Conservation (phyloP, 2,329 filamentous ascomycete genomes). For the Fusarium stilboides region DNA sequence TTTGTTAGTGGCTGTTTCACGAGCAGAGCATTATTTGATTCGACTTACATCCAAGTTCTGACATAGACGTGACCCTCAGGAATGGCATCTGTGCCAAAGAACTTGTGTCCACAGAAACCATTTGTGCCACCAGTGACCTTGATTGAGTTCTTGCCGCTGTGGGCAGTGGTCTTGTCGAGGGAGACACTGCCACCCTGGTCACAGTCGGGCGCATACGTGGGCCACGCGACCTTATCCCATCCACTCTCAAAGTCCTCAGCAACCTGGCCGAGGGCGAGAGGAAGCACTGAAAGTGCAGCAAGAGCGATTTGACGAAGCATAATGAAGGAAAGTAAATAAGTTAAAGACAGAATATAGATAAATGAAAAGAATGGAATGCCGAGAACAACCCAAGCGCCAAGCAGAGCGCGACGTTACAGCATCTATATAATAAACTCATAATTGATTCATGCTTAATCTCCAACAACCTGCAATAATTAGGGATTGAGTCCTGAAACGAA, state of each 20-base stretch:
- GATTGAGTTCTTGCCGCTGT: conserved; percentile 70
- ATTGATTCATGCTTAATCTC: neutral
- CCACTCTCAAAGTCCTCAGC: conserved; percentile 71
- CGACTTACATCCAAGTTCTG: conserved; percentile 67
- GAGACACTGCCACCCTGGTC: conserved; percentile 71
- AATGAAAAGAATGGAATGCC: conserved; percentile 16
- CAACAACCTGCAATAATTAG: conserved; percentile 11
- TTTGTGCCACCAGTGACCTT: conserved; percentile 65
- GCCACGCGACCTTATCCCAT: conserved; percentile 71
- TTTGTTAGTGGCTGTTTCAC: neutral
- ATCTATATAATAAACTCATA: conserved; percentile 20
- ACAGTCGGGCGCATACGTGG: conserved; percentile 72
- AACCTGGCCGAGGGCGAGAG: conserved; percentile 66
- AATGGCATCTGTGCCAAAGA: conserved; percentile 71
- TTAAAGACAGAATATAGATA: conserved; percentile 7
- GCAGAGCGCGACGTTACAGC: neutral
- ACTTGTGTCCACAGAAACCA: conserved; percentile 72
- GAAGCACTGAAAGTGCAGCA: conserved; percentile 63
- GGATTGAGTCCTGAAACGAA: conserved; percentile 30
- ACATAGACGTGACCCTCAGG: conserved; percentile 72
- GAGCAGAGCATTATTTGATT: neutral
- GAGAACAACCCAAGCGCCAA: conserved; percentile 17
- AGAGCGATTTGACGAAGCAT: conserved; percentile 58
- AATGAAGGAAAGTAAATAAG: conserved; percentile 5
- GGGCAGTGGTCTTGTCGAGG: conserved; percentile 70